Base-by-base conservation (phyloP, 768 basidiomycete species). In the Clitopilus hobsonii region DNA sequence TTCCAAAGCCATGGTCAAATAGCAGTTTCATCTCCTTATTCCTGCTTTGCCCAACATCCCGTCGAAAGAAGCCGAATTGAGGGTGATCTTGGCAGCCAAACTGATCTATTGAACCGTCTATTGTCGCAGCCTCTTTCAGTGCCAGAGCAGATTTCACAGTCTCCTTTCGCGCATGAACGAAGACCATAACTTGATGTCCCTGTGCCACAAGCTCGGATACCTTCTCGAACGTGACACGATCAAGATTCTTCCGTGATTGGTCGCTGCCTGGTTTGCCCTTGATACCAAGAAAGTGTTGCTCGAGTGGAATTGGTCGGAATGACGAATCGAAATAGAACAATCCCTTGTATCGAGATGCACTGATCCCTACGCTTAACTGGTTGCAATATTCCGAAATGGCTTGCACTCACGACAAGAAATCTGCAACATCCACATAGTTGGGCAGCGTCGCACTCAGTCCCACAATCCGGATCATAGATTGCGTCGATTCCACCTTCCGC, bases 181-280 rank as follows among this genome's bases (percentile, higher is more conserved):
- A 99, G 0, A 99, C 95, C 95, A 99, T 98, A 57, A 97, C 94
- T 69, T 98, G 97, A 71, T 99, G 97, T 2, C 95, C 97, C 61
- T 86, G 82, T n/a, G 73, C 78, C 25, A 98, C 91, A 5, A 98
- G 76, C 28, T 90, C 88, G 2, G 88, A 81, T 18, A 98, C 94
- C 71, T 96, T 98, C 61, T 95, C 80, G 61, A 89, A 98, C 1
- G 91, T 86, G 23, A 93, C 92, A 23, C 75, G 74, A 68, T 99
- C 97, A 51, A 98, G 77, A 62, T 95, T 96, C 63, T 83, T 89
- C 60, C 84, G 85, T n/a, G 86, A 86, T 22, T 77, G 77, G 1
- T 71, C 61, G 60, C 88, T 89, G 51, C 88, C 83, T 0, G 89
- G 74, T 69, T 97, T 99, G 7, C 97, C 97, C 65, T 83, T 86